Conservation (phyloP, 768 basidiomycete species). For the Serendipita sp. region DNA sequence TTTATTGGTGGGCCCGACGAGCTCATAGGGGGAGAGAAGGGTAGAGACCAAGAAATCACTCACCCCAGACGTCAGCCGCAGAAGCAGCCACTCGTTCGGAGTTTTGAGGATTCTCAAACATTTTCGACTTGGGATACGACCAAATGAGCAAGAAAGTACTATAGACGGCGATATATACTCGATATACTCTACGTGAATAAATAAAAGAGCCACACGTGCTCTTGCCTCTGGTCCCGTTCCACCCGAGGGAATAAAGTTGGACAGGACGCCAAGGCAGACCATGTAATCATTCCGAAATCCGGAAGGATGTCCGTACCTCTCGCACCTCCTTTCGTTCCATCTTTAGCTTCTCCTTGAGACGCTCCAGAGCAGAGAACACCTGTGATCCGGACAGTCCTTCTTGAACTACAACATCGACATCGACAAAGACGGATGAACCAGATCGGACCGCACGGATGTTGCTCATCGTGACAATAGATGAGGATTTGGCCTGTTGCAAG, state of each 20-base stretch:
- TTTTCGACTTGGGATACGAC: no score
- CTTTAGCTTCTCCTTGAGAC: conserved; percentile 41
- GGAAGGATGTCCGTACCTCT: conserved; percentile 55
- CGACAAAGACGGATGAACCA: conserved; percentile 70
- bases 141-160: no score
- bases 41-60: no score
- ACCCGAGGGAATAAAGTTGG: no score
- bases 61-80: no score
- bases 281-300: no score
- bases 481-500: conserved; percentile 24
- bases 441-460: conserved; percentile 59
- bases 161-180: neutral
- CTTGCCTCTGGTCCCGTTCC: neutral
- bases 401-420: conserved; percentile 63
- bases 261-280: no score
- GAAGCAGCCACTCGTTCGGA: no score
- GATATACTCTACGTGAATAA: neutral
- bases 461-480: conserved; percentile 30
- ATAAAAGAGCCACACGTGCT: neutral
- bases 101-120: no score
- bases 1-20: neutral
- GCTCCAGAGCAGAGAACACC: conserved; percentile 42
- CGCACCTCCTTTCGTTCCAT: conserved; percentile 46
- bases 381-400: conserved; percentile 39
- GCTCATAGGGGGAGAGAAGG: no score